Conservation (phyloP, 768 basidiomycete genomes). For the Russula dissimulans region DNA sequence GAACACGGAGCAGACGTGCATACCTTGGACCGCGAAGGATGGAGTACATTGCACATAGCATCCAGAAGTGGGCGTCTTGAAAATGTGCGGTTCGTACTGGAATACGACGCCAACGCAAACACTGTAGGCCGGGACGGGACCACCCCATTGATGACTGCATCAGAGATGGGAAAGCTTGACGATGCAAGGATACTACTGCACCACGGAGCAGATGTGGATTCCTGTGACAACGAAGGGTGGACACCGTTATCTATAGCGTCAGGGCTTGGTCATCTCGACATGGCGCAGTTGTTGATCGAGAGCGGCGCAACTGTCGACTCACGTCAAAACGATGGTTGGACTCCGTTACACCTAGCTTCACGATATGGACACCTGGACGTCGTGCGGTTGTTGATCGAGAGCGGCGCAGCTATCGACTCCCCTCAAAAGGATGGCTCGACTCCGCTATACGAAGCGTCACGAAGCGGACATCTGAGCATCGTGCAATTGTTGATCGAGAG, state of each 20-base stretch:
- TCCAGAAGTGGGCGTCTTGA: neutral
- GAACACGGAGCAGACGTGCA: neutral
- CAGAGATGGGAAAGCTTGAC: too few relatives aligned
- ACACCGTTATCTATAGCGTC: neutral
- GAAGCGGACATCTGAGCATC: neutral
- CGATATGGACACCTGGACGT: too few relatives aligned
- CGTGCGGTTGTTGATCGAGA: neutral
- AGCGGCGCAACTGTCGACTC: neutral
- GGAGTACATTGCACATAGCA: neutral
- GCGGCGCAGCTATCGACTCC: too few relatives aligned
- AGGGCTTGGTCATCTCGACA: neutral
- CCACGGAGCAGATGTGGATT: too few relatives aligned
- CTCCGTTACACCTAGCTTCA: too few relatives aligned
- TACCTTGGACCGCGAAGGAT: neutral
- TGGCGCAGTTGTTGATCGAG: neutral
- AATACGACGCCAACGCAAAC: neutral
- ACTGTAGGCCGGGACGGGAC: too few relatives aligned
- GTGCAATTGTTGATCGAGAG: neutral
- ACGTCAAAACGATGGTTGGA: too few relatives aligned
- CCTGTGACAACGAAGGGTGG: neutral
- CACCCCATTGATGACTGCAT: too few relatives aligned
- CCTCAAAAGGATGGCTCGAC: neutral
- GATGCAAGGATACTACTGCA: too few relatives aligned
- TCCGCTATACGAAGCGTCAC: neutral
- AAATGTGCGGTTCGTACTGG: neutral